Percentiles rank a stretch among this genome's conserved stretches.
These are phyloP conservation scores for Gossypium davidsonii DNA, from an alignment of 441 rosid species.

Conservation along the genomic window DNA sequence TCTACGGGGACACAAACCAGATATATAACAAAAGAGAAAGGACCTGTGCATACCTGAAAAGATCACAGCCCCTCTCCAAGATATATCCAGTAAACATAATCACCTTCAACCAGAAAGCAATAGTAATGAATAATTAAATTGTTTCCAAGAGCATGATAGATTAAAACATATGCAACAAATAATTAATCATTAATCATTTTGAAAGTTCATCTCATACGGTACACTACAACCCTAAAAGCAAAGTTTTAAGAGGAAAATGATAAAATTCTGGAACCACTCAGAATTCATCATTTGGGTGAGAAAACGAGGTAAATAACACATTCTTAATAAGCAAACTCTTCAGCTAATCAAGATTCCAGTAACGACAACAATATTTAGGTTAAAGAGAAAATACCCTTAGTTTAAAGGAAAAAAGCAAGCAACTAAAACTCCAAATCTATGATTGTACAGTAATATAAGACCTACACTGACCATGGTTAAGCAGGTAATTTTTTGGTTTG, in stretches of 20 bases:
- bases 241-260: background rate
- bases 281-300: background rate
- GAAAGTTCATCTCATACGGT: background rate
- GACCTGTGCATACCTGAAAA: conserved; percentile 21
- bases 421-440: background rate
- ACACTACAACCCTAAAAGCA: background rate
- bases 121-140: background rate
- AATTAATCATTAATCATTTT: background rate
- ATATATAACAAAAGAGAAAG: background rate
- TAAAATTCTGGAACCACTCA: background rate
- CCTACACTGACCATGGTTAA: background rate
- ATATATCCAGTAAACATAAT: conserved; percentile 38
- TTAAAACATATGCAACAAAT: background rate
- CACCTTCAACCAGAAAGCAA: conserved; percentile 27
- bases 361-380: background rate
- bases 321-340: background rate
- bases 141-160: background rate
- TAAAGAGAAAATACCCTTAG: background rate
- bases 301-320: background rate
- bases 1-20: background rate
- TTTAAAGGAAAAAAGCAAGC: background rate
- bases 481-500: background rate
- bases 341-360: background rate
- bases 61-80: conserved; percentile 23
- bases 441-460: background rate